phyloP scores from a whole-genome alignment of 139 green algal species.

The Chlamydomonas schloesseri region DNA sequence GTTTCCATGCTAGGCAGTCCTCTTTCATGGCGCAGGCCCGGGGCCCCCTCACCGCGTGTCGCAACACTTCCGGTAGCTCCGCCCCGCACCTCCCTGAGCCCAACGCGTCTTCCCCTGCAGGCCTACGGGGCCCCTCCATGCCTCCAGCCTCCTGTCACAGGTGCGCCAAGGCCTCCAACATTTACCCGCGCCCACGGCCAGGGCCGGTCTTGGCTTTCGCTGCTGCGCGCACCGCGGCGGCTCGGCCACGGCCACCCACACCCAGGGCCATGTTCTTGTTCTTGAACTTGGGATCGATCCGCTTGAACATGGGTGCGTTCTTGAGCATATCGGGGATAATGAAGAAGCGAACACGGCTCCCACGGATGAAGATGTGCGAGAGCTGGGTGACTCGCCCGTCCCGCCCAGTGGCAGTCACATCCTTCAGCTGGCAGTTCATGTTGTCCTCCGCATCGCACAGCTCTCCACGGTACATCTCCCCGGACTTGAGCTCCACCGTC shows the following conservation, averaged over 20 bases:
- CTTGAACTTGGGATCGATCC: conserved; percentile 96
- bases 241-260: conserved; percentile 78
- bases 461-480: conserved; percentile 95
- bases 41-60: too few relatives aligned
- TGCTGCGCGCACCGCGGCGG: conserved; percentile 76
- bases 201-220: conserved; percentile 71
- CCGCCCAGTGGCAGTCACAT: conserved; percentile 90
- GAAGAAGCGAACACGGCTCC: conserved; percentile 89
- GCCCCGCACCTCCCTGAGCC: too few relatives aligned
- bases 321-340: conserved; percentile 99
- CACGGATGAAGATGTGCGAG: conserved; percentile 93
- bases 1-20: too few relatives aligned
- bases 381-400: conserved; percentile 85
- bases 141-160: too few relatives aligned
- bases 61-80: too few relatives aligned
- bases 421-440: conserved; percentile 98
- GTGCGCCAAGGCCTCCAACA: too few relatives aligned
- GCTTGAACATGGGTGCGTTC: conserved; percentile 99
- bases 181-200: conserved; percentile 15
- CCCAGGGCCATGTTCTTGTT: conserved; percentile 76
- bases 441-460: conserved; percentile 97
- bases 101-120: too few relatives aligned
- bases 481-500: conserved; percentile 97
- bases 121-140: too few relatives aligned
- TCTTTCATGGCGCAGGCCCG: too few relatives aligned